Base-by-base conservation (phyloP, 805 yeast species). In the Lipomyces yamadae region DNA sequence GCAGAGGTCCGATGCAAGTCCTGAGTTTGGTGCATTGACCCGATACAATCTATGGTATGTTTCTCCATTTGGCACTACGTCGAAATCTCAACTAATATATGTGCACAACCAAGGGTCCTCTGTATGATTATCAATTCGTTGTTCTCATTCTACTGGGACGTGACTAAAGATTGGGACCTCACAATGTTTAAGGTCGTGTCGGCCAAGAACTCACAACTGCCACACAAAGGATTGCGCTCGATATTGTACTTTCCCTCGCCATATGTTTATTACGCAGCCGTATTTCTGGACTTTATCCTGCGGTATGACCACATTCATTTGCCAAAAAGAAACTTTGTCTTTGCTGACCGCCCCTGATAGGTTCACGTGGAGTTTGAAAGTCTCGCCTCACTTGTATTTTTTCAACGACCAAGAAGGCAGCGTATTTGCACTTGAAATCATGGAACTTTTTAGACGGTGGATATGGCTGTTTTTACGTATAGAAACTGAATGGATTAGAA, bases 111-210 rank as follows among this genome's bases (percentile, higher is more conserved):
- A 33, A 52, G 55, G 55, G 72, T 76, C 15, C 66, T 79, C 72
- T 79, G 79, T 72, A 86, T 83, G 66, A 74, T 88, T 0, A 73
- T 90, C 53, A 92, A 90, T 75, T 89, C 98, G 0, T 73, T 85
- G 0, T 95, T 90, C 76, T 84, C 96, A 15, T 90, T 91, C 67
- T 79, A 86, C 63, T 95, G 99, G 99, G 99, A 95, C 77, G 77
- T 94, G 11, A 83, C 84, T 60, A 86, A 86, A 83, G 99, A 95
- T 79, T 95, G 99, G 99, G 86, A 87, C 56, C 81, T 92, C 59
- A 83, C 84, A 10, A 73, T 89, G 7, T 81, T 89, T 72, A 81
- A 80, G 35, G 39, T 64, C 18, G 30, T 18, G 15, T 30, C 57
- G 24, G 24, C 24, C 29, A 52, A 52, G 42, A 56, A 48, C 11